phyloP scores from a whole-genome alignment of 495 filamentous ascomycete species.

The Glonium stellatum region DNA sequence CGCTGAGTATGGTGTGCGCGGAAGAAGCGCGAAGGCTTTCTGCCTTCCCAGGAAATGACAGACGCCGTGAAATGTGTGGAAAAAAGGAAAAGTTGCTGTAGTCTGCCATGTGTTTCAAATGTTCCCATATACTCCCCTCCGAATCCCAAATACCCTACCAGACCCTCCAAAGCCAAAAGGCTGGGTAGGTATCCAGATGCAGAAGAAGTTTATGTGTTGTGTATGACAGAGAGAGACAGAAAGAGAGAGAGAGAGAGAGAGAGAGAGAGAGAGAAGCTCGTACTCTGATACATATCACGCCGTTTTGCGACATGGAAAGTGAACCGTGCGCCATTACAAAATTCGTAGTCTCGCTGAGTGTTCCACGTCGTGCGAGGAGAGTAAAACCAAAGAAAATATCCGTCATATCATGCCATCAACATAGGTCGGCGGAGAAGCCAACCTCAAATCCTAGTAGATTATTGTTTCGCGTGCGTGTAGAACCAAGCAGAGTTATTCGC shows the following conservation, averaged over 20 bases:
- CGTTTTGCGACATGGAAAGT: conserved; percentile 6
- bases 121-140: not conserved
- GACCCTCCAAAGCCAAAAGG: not conserved
- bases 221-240: too few relatives aligned
- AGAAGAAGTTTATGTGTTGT: conserved; percentile 1
- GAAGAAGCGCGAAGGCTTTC: not conserved
- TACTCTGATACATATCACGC: conserved; percentile 19
- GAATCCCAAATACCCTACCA: not conserved
- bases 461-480: conserved; percentile 3
- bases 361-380: conserved; percentile 22
- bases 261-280: not conserved
- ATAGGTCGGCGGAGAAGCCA: conserved; percentile 9
- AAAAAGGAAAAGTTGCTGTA: not conserved
- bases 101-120: not conserved
- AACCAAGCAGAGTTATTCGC: not conserved
- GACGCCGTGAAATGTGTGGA: not conserved
- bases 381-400: conserved; percentile 9
- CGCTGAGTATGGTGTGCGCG: not conserved
- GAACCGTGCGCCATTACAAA: conserved; percentile 23
- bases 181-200: not conserved
- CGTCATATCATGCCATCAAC: conserved; percentile 26
- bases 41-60: not conserved
- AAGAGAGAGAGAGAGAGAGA: too few relatives aligned
- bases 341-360: conserved; percentile 25
- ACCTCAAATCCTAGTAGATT: conserved; percentile 12